phyloP scores from a whole-genome alignment of 108 stramenopile species.

The Schizochytrium sp. region DNA sequence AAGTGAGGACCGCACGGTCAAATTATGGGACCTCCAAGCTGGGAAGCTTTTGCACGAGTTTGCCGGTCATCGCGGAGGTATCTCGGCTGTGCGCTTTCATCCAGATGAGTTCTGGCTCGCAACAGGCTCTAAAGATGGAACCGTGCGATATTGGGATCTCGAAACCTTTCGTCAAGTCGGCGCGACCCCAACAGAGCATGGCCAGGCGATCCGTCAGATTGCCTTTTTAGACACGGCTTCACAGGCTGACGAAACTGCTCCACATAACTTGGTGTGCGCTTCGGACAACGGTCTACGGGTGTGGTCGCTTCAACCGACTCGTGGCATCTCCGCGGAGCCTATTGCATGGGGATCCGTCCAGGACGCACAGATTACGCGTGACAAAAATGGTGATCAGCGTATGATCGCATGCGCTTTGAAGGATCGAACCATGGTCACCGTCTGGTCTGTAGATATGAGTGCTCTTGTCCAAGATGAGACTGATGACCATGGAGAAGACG shows the following conservation, averaged over 20 bases:
- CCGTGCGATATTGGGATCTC: neutral
- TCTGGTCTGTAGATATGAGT: neutral
- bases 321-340: neutral
- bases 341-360: neutral
- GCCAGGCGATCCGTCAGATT: neutral
- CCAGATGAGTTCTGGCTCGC: slow-evolving; percentile 13
- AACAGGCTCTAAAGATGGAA: neutral
- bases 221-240: neutral
- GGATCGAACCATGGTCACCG: neutral
- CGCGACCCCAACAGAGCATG: neutral
- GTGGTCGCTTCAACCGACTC: neutral
- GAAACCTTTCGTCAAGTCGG: neutral
- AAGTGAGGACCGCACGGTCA: neutral
- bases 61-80: neutral
- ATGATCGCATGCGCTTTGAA: neutral
- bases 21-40: neutral
- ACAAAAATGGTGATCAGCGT: neutral
- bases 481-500: too few relatives aligned
- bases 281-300: neutral
- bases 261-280: neutral
- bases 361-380: neutral
- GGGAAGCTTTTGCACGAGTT: slow-evolving; percentile 9
- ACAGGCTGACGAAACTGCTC: neutral
- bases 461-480: neutral
- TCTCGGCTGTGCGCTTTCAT: neutral